These are phyloP conservation scores for Platanus orientalis DNA, from an alignment of 164 flowering plant species.

Conservation along the genomic window DNA sequence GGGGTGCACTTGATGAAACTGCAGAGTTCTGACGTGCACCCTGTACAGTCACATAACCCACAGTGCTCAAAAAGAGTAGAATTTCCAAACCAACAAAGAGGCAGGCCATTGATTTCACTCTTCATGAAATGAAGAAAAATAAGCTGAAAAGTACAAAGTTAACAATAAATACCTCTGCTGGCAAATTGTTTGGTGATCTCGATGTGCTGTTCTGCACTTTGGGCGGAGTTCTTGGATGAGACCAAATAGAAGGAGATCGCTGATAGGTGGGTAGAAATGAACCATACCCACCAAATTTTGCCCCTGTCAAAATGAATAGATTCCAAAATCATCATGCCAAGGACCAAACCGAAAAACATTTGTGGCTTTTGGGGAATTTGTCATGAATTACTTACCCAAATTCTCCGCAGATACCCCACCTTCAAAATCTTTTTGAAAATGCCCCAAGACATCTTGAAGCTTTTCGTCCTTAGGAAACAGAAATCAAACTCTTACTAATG, in stretches of 20 bases:
- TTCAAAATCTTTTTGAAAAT: slow-evolving; percentile 78
- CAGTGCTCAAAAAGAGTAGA: slow-evolving; percentile 17
- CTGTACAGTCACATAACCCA: slow-evolving; percentile 31
- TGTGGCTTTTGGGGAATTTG: not conserved
- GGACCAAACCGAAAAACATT: slow-evolving; percentile 4
- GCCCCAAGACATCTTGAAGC: slow-evolving; percentile 67
- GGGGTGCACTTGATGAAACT: slow-evolving; percentile 25
- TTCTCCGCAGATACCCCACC: slow-evolving; percentile 65
- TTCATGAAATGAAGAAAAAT: slow-evolving; percentile 4
- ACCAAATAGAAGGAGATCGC: slow-evolving; percentile 42
- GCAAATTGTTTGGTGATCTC: slow-evolving; percentile 33
- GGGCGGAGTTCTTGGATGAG: slow-evolving; percentile 47
- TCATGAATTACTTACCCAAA: slow-evolving; percentile 51
- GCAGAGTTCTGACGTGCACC: slow-evolving; percentile 30
- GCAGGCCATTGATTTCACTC: slow-evolving; percentile 2
- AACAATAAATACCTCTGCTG: slow-evolving; percentile 40
- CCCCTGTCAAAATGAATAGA: slow-evolving; percentile 41
- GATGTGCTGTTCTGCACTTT: slow-evolving; percentile 23
- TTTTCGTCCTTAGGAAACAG: slow-evolving; percentile 35
- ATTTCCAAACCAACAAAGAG: slow-evolving; percentile 5
- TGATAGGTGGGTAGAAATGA: slow-evolving; percentile 70
- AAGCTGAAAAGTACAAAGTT: slow-evolving; percentile 10
- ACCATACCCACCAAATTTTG: slow-evolving; percentile 84
- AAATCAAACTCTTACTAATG: slow-evolving; percentile 4
- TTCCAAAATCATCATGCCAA: slow-evolving; percentile 5